phyloP scores from a whole-genome alignment of 495 filamentous ascomycete genomes.

The Hypoxylon fragiforme region DNA sequence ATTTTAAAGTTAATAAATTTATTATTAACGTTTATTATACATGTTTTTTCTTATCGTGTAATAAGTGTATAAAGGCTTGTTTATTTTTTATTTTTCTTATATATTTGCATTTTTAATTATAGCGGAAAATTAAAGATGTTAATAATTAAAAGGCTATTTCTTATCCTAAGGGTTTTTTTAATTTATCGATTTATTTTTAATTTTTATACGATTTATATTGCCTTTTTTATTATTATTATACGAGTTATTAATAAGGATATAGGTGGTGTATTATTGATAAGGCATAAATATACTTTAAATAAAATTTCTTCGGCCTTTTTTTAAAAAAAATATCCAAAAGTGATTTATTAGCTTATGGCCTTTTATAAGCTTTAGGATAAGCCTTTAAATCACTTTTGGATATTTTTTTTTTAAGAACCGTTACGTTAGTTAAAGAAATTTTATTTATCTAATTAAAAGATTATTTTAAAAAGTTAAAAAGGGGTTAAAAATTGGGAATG shows the following conservation, averaged over 20 bases:
- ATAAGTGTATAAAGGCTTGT: neutral
- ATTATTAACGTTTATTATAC: conserved; percentile 1
- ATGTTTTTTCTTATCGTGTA: no score
- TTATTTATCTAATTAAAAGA: no score
- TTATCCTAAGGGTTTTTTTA: neutral
- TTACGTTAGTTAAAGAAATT: no score
- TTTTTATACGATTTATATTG: neutral
- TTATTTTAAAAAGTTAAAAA: no score
- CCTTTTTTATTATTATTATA: neutral
- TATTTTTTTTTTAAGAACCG: no score
- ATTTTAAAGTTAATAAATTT: conserved; percentile 1
- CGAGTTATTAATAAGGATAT: neutral
- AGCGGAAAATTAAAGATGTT: neutral
- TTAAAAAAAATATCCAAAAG: no score
- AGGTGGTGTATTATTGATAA: neutral
- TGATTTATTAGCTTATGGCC: no score
- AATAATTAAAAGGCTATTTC: neutral
- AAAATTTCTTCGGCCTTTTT: no score
- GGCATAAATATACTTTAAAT: neutral
- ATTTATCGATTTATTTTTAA: neutral
- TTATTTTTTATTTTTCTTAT: neutral
- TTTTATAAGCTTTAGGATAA: no score
- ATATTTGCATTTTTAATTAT: conserved; percentile 6
- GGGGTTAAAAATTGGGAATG: no score
- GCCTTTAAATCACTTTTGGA: no score